Evolutionary conservation across 495 filamentous ascomycete species (phyloP).

Genomic region (Penicillium waksmanii): DNA sequence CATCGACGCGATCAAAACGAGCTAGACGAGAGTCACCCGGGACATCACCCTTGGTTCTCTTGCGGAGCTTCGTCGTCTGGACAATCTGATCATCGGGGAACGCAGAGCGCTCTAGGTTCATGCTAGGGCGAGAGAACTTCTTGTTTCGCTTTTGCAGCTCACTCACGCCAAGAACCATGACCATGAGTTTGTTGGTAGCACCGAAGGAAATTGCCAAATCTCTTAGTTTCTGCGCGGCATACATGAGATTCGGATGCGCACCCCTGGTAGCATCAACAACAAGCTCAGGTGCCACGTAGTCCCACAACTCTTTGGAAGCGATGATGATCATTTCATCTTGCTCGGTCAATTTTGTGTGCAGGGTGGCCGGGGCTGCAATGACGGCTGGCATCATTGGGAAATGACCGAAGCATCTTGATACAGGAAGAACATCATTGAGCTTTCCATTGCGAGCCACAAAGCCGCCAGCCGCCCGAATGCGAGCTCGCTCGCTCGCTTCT

Average conservation of each 20-base stretch:
- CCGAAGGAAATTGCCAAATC: slow-evolving; percentile 97
- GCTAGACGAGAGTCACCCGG: slow-evolving; percentile 79
- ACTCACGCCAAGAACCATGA: slow-evolving; percentile 93
- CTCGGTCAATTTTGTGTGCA: slow-evolving; percentile 77
- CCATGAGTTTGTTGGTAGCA: slow-evolving; percentile 92
- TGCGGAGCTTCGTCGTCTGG: slow-evolving; percentile 63
- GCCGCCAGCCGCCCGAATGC: slow-evolving; percentile 92
- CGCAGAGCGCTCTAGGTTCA: slow-evolving; percentile 77
- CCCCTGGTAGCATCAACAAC: slow-evolving; percentile 88
- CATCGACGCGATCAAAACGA: slow-evolving; percentile 87
- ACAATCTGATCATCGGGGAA: slow-evolving; percentile 71
- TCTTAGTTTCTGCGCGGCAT: slow-evolving; percentile 91
- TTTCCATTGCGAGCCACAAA: slow-evolving; percentile 94
- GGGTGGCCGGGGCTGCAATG: slow-evolving; percentile 86
- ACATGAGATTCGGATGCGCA: slow-evolving; percentile 87
- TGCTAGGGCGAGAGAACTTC: slow-evolving; percentile 71
- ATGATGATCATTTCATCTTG: slow-evolving; percentile 93
- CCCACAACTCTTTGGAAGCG: slow-evolving; percentile 92
- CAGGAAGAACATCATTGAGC: slow-evolving; percentile 86
- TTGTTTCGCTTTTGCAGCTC: slow-evolving; percentile 84
- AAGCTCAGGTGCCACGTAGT: slow-evolving; percentile 83
- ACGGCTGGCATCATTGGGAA: slow-evolving; percentile 89
- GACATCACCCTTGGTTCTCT: slow-evolving; percentile 61
- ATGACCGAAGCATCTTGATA: slow-evolving; percentile 94
- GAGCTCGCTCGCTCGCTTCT: slow-evolving; percentile 75